Conservation (phyloP, 2,329 filamentous ascomycete species). For the Neocucurbitaria cava region DNA sequence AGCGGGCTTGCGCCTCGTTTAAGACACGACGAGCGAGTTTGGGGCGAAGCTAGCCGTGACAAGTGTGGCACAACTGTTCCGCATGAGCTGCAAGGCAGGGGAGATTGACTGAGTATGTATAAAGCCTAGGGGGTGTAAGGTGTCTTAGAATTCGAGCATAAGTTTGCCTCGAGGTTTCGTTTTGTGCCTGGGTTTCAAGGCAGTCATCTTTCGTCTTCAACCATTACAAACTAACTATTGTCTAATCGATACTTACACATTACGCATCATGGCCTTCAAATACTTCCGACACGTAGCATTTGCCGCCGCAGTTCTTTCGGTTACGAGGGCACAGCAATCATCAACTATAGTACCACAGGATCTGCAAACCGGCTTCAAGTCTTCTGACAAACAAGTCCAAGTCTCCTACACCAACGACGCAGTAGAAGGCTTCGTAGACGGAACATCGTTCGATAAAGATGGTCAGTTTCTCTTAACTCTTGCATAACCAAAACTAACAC, state of each 20-base stretch:
- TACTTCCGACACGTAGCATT: slow-evolving; percentile 8
- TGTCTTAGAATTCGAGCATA: slow-evolving; percentile 3
- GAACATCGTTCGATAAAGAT: slow-evolving; percentile 32
- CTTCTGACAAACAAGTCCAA: slow-evolving; percentile 30
- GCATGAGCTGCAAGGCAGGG: background rate
- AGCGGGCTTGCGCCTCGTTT: slow-evolving; percentile 7
- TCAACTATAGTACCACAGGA: slow-evolving; percentile 23
- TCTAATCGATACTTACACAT: slow-evolving; percentile 5
- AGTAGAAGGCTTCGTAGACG: slow-evolving; percentile 37
- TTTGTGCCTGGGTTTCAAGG: slow-evolving; percentile 5
- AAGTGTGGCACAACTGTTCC: slow-evolving; percentile 8
- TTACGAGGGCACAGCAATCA: slow-evolving; percentile 16
- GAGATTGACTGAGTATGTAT: slow-evolving; percentile 11
- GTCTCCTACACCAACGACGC: slow-evolving; percentile 36
- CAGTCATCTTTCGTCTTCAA: background rate
- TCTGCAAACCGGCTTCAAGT: slow-evolving; percentile 26
- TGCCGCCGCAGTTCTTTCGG: slow-evolving; percentile 5
- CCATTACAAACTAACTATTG: slow-evolving; percentile 1
- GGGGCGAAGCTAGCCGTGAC: slow-evolving; percentile 17
- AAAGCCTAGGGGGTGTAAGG: slow-evolving; percentile 20
- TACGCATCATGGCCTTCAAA: slow-evolving; percentile 16
- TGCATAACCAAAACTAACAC: slow-evolving; percentile 7
- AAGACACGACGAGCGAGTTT: slow-evolving; percentile 13
- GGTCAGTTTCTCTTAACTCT: slow-evolving; percentile 18
- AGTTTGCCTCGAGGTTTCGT: slow-evolving; percentile 1